Percentiles rank a stretch among this genome's conserved stretches.
These are phyloP conservation scores for Phytophthora sansomeana DNA, from an alignment of 352 stramenopile species.

Conservation along the genomic window DNA sequence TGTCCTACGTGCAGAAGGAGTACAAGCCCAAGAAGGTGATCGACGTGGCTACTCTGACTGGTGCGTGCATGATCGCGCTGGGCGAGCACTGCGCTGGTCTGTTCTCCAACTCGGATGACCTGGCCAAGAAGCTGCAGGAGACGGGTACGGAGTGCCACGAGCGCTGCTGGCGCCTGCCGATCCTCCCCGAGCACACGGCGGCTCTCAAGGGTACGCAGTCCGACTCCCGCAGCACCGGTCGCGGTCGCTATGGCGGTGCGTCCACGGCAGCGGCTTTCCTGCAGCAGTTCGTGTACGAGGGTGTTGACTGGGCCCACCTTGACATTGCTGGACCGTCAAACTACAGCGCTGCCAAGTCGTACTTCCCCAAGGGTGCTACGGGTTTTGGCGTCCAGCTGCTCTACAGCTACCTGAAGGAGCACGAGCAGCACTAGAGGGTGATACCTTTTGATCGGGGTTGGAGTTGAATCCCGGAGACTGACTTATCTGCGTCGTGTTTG, in stretches of 20 bases:
- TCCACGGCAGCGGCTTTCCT: constrained; percentile 90
- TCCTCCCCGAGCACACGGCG: constrained; percentile 85
- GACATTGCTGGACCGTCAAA: constrained; percentile 91
- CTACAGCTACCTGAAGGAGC: constrained; percentile 85
- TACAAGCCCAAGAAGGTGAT: constrained; percentile 94
- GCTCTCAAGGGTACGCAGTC: constrained; percentile 85
- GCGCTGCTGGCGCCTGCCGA: constrained; percentile 90
- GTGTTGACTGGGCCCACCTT: constrained; percentile 90
- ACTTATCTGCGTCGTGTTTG: constrained; percentile 16
- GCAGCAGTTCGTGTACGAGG: constrained; percentile 89
- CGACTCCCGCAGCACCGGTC: constrained; percentile 83
- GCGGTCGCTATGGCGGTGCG: constrained; percentile 80
- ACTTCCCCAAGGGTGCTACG: constrained; percentile 87
- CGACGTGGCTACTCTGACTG: constrained; percentile 94
- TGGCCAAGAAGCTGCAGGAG: constrained; percentile 76
- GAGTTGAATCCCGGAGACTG: neutral
- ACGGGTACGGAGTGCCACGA: constrained; percentile 75
- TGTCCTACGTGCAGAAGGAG: constrained; percentile 90
- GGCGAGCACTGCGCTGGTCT: constrained; percentile 91
- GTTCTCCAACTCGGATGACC: constrained; percentile 92
- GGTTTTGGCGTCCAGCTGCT: constrained; percentile 91
- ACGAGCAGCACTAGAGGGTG: constrained; percentile 54
- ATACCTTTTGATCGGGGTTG: neutral
- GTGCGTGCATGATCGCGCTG: constrained; percentile 90
- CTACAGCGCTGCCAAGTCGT: constrained; percentile 84